Evolutionary conservation across 768 basidiomycete genomes (phyloP).

Genomic region (Boletus fagicola): DNA sequence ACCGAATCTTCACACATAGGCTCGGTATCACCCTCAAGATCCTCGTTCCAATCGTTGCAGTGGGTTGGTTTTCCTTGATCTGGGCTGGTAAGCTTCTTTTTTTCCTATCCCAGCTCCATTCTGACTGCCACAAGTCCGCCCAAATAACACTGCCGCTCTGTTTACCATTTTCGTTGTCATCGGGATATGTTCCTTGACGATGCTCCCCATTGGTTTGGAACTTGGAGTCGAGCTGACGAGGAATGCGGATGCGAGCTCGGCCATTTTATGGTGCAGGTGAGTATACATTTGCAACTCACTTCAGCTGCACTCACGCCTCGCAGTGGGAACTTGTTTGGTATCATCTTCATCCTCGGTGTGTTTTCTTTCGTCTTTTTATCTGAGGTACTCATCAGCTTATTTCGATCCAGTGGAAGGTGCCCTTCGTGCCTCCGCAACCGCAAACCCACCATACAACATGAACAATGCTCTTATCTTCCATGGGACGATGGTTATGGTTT

Average conservation of each 20-base stretch:
- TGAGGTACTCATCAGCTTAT: neutral
- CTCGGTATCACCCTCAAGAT: slow-evolving; percentile 59
- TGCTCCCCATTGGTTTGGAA: slow-evolving; percentile 77
- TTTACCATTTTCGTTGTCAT: slow-evolving; percentile 69
- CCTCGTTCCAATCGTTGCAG: slow-evolving; percentile 59
- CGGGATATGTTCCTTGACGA: slow-evolving; percentile 60
- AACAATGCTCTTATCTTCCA: slow-evolving; percentile 64
- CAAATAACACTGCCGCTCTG: slow-evolving; percentile 55
- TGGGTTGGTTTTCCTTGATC: slow-evolving; percentile 69
- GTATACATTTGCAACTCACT: slow-evolving; percentile 23
- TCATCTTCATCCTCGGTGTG: slow-evolving; percentile 63
- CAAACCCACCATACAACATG: slow-evolving; percentile 75
- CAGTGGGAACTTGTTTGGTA: slow-evolving; percentile 65
- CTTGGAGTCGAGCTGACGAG: slow-evolving; percentile 77
- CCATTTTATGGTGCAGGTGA: slow-evolving; percentile 73
- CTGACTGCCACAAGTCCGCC: slow-evolving; percentile 47
- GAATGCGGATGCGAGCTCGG: slow-evolving; percentile 75
- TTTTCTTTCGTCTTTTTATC: slow-evolving; percentile 4
- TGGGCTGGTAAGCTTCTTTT: slow-evolving; percentile 63
- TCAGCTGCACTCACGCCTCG: neutral
- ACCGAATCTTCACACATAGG: slow-evolving; percentile 76
- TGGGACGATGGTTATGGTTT: slow-evolving; percentile 45
- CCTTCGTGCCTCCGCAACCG: slow-evolving; percentile 58
- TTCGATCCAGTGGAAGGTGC: slow-evolving; percentile 55
- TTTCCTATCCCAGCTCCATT: neutral